Conservation (phyloP, 139 green algal species). For the Chlamydomonas schloesseri region DNA sequence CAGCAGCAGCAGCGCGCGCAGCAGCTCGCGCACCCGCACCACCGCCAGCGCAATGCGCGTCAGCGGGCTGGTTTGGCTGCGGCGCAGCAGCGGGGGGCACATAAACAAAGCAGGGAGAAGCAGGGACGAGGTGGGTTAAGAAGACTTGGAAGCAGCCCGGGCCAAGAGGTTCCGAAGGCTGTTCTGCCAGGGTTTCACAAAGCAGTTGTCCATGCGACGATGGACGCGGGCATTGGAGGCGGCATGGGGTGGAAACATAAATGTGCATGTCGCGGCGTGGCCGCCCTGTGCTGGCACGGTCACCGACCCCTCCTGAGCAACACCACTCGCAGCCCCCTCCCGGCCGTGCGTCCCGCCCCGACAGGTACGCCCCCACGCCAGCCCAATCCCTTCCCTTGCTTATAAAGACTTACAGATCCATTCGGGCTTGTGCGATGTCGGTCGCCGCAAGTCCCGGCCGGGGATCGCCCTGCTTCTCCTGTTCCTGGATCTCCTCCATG, state of each 20-base stretch:
- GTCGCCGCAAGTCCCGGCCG: conserved; percentile 12
- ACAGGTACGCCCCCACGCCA: not conserved
- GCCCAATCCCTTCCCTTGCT: not conserved
- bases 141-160: not conserved
- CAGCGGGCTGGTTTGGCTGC: conserved; percentile 10
- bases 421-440: conserved; percentile 8
- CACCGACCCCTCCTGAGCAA: too few species aligned
- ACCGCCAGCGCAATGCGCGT: conserved; percentile 8
- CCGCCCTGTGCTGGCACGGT: too few species aligned
- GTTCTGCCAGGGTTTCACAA: too few species aligned
- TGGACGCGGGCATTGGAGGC: too few species aligned
- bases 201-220: too few species aligned
- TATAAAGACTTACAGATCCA: conserved; percentile 27
- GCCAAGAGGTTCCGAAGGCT: not conserved
- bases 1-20: conserved; percentile 45
- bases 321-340: too few species aligned
- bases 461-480: conserved; percentile 4
- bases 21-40: conserved; percentile 23
- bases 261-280: too few species aligned
- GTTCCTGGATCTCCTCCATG: conserved; percentile 26
- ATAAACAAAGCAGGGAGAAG: not conserved
- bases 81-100: too few species aligned
- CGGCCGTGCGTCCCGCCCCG: too few species aligned
- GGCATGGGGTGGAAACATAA: too few species aligned
- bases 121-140: not conserved